Base-by-base conservation (phyloP, 164 flowering plant species). In the Sextonia rubra region DNA sequence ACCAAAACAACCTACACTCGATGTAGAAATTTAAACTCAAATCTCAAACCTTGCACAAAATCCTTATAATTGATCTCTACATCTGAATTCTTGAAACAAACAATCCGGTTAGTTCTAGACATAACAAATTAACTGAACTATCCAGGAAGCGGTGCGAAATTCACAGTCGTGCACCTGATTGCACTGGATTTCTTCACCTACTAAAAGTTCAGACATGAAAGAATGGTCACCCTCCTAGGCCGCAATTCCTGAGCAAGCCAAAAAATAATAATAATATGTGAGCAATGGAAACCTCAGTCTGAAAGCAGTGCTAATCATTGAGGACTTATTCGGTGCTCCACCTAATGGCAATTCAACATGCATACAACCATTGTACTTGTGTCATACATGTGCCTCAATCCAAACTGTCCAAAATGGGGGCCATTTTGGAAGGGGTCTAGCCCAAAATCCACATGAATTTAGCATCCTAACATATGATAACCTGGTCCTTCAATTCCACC, bases 221-320 rank as follows among this genome's bases (percentile, higher is more conserved):
- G 73, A 75, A 74, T 64, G 22, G 27, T 67, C 65, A 72, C 70
- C 76, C 77, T 85, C 85, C 92, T 90, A 89, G 71, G 94, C 80
- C 78, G 90, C 91, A 85, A 92, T 87, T 80, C 93, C 97, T 92
- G 94, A 75, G 29, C 63, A 83, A 69, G 62, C 44, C 56, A 75
- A 61, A n/a, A 3, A 52, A 22, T 22, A 49, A 27, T 17, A 52
- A 22, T 22, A 49, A 27, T 17, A 68, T 60, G 49, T 62, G 22
- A 68, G 20, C 37, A 64, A 12, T 12, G 56, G 23, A 47, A 32
- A n/a, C 68, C 22, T 44, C 22, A 61, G 3, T 8, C 22, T 2
- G 4, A 29, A 20, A 71, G 12, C n/a, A 2, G 52, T 12, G 23
- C 4, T 22, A 24, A 47, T 49, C 24, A 69, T 15, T 48, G 32